Base-by-base conservation (phyloP, 1,284 basidiomycete species). In the Puccinia hordei region DNA sequence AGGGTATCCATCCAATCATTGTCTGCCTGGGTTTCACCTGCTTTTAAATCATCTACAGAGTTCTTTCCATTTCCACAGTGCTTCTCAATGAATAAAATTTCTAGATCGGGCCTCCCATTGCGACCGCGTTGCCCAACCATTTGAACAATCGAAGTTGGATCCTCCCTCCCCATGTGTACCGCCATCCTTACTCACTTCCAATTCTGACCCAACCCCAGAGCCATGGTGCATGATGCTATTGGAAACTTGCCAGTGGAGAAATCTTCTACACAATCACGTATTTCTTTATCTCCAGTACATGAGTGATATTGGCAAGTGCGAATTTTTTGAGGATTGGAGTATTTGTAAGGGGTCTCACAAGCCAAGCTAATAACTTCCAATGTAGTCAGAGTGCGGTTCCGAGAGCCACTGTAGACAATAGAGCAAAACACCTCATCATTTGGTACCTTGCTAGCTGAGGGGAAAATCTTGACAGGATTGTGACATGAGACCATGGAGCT, bases 1-100 rank as follows among this genome's bases (percentile, higher is more conserved):
- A 66, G 41, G 3, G 63, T 12, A 66, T 66, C 63, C 63, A 66
- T 66, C n/a, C 38, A 19, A 6, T 44, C 63, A 46, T 41, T 38
- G 1, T 66, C 38, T 2, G 33, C 19, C 38, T 57, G 55, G 30
- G 10, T 8, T 33, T 33, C 4, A 35, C 15, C 12, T 1, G 6
- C 30, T 35, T 63, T 35, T 27, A 33, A 63, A 63, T 33, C 30
- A 4, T 22, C 17, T 4, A 63, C 9, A 13, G 4, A 13, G 30
- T 63, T 63, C 22, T 22, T 44, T n/a, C 63, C 38, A 24, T 13
- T 38, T n/a, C 15, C 4, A 2, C 38, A 8, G 22, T 13, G 35
- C 44, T 2, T 2, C 38, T 66, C 63, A n/a, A 66, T n/a, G 44
- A 66, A 66, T 10, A 66, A 1, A 27, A 66, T 66, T 22, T 8